Base-by-base conservation (phyloP, 352 stramenopile genomes). In the Phytophthora nicotianae region DNA sequence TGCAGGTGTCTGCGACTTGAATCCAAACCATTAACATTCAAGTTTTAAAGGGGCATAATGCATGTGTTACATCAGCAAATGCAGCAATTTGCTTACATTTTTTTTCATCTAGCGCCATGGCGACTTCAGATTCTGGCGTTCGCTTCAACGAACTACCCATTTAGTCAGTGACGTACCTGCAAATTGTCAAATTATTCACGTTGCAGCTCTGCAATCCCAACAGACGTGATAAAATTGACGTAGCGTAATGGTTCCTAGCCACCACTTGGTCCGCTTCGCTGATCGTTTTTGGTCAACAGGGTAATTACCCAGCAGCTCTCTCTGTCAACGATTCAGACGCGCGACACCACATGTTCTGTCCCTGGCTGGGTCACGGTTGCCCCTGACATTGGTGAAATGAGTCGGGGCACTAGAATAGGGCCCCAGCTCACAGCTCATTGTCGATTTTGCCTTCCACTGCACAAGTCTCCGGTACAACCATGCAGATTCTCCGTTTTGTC, bases 401-500 rank as follows among this genome's bases (percentile, higher is more conserved):
- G 46, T 52, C 47, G 21, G 47, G 29, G 47, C n/a, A 17, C 17
- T 42, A 17, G 19, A 45, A n/a, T 24, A 16, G 32, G 17, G 7
- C 9, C 37, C 50, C 50, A 13, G 33, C 16, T 57, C 50, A 57
- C 10, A 42, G 19, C 29, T 51, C 43, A 62, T 61, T 61, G 32
- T 51, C 58, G 33, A 50, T 23, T 43, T 60, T 59, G 41, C 49
- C 42, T 27, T 11, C 5, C 23, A 42, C 49, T 48, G 29, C 41
- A 46, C 49, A 54, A 35, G 32, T 47, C 37, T 26, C 42, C 46
- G 46, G 6, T 17, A 26, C 24, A 58, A 13, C 23, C 56, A 65
- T 65, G 58, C 50, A 65, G 49, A 60, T 65, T 41, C 21, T 65
- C 50, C 58, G 49, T 17, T 13, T 65, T 20, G 21, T 60, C 40